These are phyloP conservation scores for Vaccinium darrowii DNA, from an alignment of 148 eudicot species.

Conservation along the genomic window DNA sequence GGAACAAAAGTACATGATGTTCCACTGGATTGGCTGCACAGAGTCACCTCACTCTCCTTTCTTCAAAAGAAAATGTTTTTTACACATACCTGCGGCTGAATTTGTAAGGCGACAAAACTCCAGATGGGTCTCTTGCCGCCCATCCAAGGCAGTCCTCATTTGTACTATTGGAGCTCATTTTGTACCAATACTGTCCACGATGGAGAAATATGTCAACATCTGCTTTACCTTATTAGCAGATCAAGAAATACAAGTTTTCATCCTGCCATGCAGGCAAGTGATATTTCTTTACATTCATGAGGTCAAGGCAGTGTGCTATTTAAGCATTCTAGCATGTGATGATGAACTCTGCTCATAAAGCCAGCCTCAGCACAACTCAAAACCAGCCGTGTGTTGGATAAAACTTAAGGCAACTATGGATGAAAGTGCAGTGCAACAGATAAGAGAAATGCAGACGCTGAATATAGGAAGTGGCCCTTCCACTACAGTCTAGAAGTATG, in stretches of 20 bases:
- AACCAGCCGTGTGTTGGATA: background rate
- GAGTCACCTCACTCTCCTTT: background rate
- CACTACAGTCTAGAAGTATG: background rate
- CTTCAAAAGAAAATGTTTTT: background rate
- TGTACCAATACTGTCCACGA: conserved; percentile 20
- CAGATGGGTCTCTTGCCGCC: conserved; percentile 85
- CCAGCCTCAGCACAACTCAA: background rate
- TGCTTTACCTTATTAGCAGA: background rate
- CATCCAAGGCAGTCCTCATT: conserved; percentile 60
- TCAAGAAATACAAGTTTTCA: background rate
- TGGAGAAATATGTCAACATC: background rate
- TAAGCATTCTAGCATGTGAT: background rate
- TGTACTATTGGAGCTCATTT: conserved; percentile 34
- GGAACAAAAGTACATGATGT: background rate
- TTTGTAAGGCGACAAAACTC: conserved; percentile 69
- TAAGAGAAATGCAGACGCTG: background rate
- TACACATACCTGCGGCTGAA: conserved; percentile 64
- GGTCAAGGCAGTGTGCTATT: background rate
- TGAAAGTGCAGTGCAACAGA: background rate
- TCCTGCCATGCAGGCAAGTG: background rate
- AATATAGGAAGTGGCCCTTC: background rate
- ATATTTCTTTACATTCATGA: background rate
- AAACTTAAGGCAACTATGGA: background rate
- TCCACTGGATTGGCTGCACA: background rate
- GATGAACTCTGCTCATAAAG: background rate